Evolutionary conservation across 2,329 filamentous ascomycete genomes (phyloP), one percentile per base, ranked within the genome.

Genomic region (Trichoderma sp.): DNA sequence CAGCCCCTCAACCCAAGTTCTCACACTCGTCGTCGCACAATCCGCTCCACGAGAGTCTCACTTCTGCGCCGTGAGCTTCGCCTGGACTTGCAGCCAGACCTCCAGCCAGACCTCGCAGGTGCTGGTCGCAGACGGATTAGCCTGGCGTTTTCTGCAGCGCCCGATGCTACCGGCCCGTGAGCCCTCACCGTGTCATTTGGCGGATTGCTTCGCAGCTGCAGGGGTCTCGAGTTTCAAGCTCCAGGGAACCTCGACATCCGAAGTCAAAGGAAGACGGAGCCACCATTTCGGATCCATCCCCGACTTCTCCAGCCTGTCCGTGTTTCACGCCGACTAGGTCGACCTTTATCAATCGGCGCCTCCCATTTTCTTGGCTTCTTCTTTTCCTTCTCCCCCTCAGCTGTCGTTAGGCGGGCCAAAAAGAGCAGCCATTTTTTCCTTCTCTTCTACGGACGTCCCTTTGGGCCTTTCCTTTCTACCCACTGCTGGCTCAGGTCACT

Each of bases 401-500:
- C 69, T 71, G 71, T 72, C 72, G 58, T 64, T 68, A 69, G 70
- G 68, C 70, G 70, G 70, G 61, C 58, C 67, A 53, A 60, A 35
- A 54, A 57, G n/a, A 19, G 61, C 67, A 54, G 68, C 67, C 67
- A 34, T 45, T 69, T 70, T 72, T 72, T 71, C 71, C 70, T 68
- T 67, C 25, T 64, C 70, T 69, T 65, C 60, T 57, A 27, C 29
- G 37, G 50, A 67, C 60, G 67, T 68, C 70, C 68, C 48, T 42
- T 69, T 59, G 60, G 57, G 29, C 56, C 19, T 57, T 69, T 32
- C 37, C 48, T 61, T 58, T 63, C 64, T 27, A 34, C 25, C 34
- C 42, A 69, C 86, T 87, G 86, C 87, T 88, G 85, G 86, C 80
- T 87, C 85, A 87, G 85, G 85, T 81, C 80, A 77, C 76, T 78